phyloP scores from a whole-genome alignment of 23 red algal genomes.

The Gracilariopsis chorda region DNA sequence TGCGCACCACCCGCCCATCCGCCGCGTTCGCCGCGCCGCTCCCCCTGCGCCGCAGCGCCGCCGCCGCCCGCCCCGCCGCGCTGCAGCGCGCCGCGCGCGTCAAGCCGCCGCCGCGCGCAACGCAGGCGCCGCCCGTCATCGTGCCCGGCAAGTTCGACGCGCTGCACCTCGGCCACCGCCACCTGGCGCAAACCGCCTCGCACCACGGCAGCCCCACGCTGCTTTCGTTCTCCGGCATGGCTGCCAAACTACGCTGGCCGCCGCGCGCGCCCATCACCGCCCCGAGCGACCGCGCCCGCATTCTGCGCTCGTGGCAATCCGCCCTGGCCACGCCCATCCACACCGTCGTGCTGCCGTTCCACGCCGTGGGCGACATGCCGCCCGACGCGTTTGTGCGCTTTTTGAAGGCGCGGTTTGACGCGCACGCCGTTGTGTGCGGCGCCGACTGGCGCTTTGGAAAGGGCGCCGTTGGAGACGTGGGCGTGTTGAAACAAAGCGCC shows the following conservation, averaged over 20 bases:
- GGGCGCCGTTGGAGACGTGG: constrained; percentile 62
- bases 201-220: constrained; percentile 36
- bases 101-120: background rate
- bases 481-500: constrained; percentile 10
- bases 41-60: background rate
- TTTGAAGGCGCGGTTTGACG: constrained; percentile 8
- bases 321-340: background rate
- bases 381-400: constrained; percentile 56
- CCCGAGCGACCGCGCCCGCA: constrained; percentile 26
- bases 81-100: background rate
- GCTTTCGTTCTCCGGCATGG: constrained; percentile 65
- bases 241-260: constrained; percentile 28
- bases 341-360: constrained; percentile 36
- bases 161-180: constrained; percentile 81
- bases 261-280: constrained; percentile 47
- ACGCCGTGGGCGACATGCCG: constrained; percentile 25
- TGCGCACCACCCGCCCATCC: background rate
- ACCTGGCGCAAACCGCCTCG: constrained; percentile 57
- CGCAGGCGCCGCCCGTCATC: constrained; percentile 1
- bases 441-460: constrained; percentile 81
- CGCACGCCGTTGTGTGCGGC: constrained; percentile 77
- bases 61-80: background rate
- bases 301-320: constrained; percentile 23
- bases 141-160: constrained; percentile 92
- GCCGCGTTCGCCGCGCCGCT: background rate